A percentile compares a stretch with the other conserved stretches of the same genome.
These are phyloP conservation scores for Boletus edulis DNA, from an alignment of 768 basidiomycete species.

Conservation along the genomic window DNA sequence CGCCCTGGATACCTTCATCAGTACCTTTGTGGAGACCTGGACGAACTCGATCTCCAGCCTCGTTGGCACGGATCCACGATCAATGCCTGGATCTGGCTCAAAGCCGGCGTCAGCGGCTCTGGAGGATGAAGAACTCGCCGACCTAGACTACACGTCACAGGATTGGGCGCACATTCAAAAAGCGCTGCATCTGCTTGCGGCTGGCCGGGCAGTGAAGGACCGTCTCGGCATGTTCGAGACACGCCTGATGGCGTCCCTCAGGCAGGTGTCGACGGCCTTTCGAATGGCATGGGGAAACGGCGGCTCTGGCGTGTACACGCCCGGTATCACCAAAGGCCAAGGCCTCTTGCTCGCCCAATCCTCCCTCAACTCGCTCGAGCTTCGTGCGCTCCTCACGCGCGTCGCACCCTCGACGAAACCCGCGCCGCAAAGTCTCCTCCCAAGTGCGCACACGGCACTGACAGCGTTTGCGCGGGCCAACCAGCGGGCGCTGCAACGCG, in stretches of 20 bases:
- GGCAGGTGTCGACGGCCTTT: conserved; percentile 59
- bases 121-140: conserved; percentile 62
- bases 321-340: conserved; percentile 62
- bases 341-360: conserved; percentile 81
- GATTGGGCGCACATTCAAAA: conserved; percentile 90
- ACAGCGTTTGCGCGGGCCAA: conserved; percentile 66
- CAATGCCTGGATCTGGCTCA: conserved; percentile 29
- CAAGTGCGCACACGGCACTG: conserved; percentile 53
- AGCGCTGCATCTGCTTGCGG: conserved; percentile 79
- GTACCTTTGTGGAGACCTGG: conserved; percentile 66
- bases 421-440: conserved; percentile 42
- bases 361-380: conserved; percentile 74
- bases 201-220: conserved; percentile 70
- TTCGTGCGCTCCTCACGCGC: conserved; percentile 41
- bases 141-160: conserved; percentile 81
- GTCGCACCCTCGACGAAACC: conserved; percentile 19
- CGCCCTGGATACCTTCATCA: conserved; percentile 69
- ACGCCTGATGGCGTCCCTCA: conserved; percentile 58
- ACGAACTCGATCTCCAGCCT: conserved; percentile 49
- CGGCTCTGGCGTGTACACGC: conserved; percentile 51
- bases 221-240: conserved; percentile 67
- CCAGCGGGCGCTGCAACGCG: conserved; percentile 76
- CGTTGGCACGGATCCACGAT: conserved; percentile 28
- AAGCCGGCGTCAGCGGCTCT: conserved; percentile 20
- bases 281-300: conserved; percentile 50